phyloP scores from a whole-genome alignment of 495 filamentous ascomycete species.

The Friedmanniomyces simplex region DNA sequence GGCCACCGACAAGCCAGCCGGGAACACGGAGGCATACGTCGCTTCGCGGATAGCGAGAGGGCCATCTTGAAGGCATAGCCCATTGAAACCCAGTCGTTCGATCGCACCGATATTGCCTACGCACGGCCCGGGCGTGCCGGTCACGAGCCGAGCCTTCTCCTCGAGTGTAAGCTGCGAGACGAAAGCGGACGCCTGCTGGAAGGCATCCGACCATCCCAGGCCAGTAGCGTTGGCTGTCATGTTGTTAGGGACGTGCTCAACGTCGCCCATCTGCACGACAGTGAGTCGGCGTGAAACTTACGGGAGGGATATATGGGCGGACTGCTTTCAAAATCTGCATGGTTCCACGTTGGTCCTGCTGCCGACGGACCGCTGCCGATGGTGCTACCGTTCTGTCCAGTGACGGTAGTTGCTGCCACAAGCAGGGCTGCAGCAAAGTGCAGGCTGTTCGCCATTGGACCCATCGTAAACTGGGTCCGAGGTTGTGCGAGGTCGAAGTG shows the following conservation, averaged over 20 bases:
- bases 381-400: not conserved
- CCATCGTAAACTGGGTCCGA: not conserved
- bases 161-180: constrained; percentile 19
- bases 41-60: constrained; percentile 36
- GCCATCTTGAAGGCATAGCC: constrained; percentile 41
- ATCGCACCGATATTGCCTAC: constrained; percentile 27
- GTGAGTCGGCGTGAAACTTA: constrained; percentile 4
- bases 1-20: constrained; percentile 18
- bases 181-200: constrained; percentile 16
- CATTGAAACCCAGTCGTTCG: constrained; percentile 36
- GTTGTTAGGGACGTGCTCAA: too few relatives aligned
- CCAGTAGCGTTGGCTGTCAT: constrained; percentile 17
- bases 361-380: not conserved
- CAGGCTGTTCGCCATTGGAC: not conserved
- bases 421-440: not conserved
- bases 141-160: constrained; percentile 20
- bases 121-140: constrained; percentile 19
- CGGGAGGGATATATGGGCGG: constrained; percentile 27
- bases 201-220: constrained; percentile 13
- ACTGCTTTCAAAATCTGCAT: constrained; percentile 16
- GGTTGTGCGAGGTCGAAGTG: not conserved
- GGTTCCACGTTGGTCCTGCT: constrained; percentile 9
- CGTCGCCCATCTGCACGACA: too few relatives aligned
- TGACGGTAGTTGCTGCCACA: not conserved
- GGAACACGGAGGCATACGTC: constrained; percentile 20